Percentiles rank a stretch among this genome's conserved stretches.
Conservation (phyloP, 306 rosid species). For the Begonia masoniana region DNA sequence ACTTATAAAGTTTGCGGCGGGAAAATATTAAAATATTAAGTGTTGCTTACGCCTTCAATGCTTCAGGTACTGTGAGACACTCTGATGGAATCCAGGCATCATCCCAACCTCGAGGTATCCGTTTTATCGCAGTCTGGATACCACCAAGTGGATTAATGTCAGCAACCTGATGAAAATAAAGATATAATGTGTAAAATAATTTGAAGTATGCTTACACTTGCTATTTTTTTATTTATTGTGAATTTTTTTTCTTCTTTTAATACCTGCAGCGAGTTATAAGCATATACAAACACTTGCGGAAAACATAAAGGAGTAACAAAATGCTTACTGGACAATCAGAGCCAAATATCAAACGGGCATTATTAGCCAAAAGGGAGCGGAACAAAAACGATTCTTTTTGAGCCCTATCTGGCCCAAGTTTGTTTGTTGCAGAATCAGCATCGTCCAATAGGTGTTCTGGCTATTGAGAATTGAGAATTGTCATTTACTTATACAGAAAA, state of each 20-base stretch:
- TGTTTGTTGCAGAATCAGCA: constrained; percentile 37
- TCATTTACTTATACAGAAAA: not conserved
- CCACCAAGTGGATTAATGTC: constrained; percentile 63
- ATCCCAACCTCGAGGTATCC: constrained; percentile 49
- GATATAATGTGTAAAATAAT: not conserved
- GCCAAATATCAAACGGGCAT: constrained; percentile 52
- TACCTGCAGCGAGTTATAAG: not conserved
- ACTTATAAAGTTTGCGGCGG: no score
- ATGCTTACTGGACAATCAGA: constrained; percentile 85
- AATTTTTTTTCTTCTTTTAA: not conserved
- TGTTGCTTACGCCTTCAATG: constrained; percentile 54
- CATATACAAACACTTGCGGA: constrained; percentile 6
- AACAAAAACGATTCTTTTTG: constrained; percentile 58
- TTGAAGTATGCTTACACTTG: no score
- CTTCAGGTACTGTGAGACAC: constrained; percentile 45
- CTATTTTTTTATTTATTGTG: not conserved
- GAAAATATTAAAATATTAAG: not conserved
- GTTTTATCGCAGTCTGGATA: constrained; percentile 48
- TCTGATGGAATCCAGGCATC: constrained; percentile 69
- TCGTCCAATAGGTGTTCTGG: constrained; percentile 73
- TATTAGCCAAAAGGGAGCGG: constrained; percentile 39
- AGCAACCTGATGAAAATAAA: constrained; percentile 34
- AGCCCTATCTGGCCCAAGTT: constrained; percentile 80
- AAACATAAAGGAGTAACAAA: constrained; percentile 1
- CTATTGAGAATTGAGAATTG: constrained; percentile 26